These are phyloP conservation scores for Penicillium sclerotiorum DNA, from an alignment of 2,329 filamentous ascomycete species.

Conservation along the genomic window DNA sequence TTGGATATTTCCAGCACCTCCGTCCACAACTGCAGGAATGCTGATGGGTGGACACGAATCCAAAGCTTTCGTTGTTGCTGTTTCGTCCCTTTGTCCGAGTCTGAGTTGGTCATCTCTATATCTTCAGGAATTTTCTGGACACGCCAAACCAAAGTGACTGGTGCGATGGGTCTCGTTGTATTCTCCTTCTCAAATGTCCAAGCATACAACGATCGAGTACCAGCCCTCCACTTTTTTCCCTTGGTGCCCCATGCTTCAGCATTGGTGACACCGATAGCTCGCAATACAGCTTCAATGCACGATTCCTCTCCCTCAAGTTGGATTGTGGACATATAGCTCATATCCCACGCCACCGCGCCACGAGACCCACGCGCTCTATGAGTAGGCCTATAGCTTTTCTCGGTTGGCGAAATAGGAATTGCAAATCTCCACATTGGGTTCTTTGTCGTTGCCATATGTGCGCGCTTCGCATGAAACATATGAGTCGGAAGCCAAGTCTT, in stretches of 20 bases:
- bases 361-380: constrained; percentile 76
- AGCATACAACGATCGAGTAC: constrained; percentile 59
- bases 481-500: constrained; percentile 97
- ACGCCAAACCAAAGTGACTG: constrained; percentile 76
- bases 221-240: constrained; percentile 71
- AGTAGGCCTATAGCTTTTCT: constrained; percentile 86
- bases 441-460: constrained; percentile 79
- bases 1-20: constrained; percentile 62
- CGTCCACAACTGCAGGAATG: constrained; percentile 66
- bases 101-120: constrained; percentile 40
- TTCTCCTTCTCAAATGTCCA: constrained; percentile 62
- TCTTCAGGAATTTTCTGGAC: constrained; percentile 41
- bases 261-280: constrained; percentile 61
- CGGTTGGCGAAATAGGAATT: constrained; percentile 79
- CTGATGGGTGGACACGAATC: constrained; percentile 79
- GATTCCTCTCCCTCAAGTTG: constrained; percentile 68
- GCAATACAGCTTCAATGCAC: constrained; percentile 68
- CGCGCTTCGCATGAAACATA: constrained; percentile 88
- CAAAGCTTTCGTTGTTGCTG: constrained; percentile 59
- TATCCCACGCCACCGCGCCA: constrained; percentile 87
- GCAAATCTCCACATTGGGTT: constrained; percentile 89
- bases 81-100: constrained; percentile 24
- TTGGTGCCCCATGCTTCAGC: constrained; percentile 65
- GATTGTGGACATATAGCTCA: constrained; percentile 90
- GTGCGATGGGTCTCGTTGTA: constrained; percentile 64